Base-by-base conservation (phyloP, 306 rosid species). In the Fragaria iinumae region DNA sequence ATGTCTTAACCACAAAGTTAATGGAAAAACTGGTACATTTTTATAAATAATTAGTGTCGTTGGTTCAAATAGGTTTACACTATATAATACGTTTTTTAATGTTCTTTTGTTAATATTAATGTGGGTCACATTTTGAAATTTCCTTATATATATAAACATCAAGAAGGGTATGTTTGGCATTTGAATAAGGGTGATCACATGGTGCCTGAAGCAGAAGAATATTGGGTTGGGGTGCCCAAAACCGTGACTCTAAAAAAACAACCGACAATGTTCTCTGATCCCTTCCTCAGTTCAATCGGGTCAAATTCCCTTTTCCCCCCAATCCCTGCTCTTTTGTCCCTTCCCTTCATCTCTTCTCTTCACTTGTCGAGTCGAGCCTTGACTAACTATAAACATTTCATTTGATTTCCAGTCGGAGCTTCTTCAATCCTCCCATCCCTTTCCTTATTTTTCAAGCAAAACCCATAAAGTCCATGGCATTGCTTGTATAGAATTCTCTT, bases 251-350 rank as follows among this genome's bases (percentile, higher is more conserved):
- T 55, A 2, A 55, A 55, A 20, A 36, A 60, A 16, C 71, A 56
- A 77, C 82, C 84, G 87, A 85, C 89, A 83, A 71, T 27, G 56
- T 60, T 64, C 77, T n/a, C 73, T 27, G 25, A 27, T 81, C 59
- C 10, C 11, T 36, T 73, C 11, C 29, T 52, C 9, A 66, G 66
- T 71, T 72, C 77, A 11, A 23, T 56, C 2, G 59, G 0, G 44
- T 65, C 49, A 44, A 71, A 52, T 11, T 11, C 17, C 17, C 18
- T 12, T 59, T 59, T 1, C 10, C 71, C 76, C 80, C 68, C 82
- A 73, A 50, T 78, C 85, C 65, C 66, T 65, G 56, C 66, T 16
- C 14, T 80, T 29, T 57, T 79, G 77, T 80, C 70, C 20, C 50
- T 18, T 12, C n/a, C n/a, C 53, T 21, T 52, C 32, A 5, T 38